These are phyloP conservation scores for Chlorella vulgaris DNA, from an alignment of 139 green algal genomes.

Conservation along the genomic window DNA sequence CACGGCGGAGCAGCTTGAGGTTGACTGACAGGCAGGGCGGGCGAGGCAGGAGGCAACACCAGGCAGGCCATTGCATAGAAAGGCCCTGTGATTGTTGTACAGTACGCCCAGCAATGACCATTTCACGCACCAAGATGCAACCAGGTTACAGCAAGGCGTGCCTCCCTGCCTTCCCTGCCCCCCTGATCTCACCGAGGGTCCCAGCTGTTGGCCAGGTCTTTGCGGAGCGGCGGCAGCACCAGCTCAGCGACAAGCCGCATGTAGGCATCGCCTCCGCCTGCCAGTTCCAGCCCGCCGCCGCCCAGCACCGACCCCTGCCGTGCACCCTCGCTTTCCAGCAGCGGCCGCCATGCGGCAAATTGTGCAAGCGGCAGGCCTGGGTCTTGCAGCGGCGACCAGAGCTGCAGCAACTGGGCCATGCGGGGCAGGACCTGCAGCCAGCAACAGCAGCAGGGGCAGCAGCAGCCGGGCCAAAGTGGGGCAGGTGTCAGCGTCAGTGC, in stretches of 20 bases:
- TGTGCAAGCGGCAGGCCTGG: conserved; percentile 46
- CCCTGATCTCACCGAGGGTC: conserved; percentile 70
- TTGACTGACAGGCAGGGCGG: not conserved
- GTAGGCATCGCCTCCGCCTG: conserved; percentile 67
- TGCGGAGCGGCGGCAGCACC: conserved; percentile 82
- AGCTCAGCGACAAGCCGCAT: conserved; percentile 69
- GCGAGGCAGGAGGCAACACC: not conserved
- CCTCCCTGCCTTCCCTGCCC: no score
- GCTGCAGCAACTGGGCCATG: conserved; percentile 43
- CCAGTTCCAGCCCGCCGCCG: not conserved
- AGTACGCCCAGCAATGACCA: no score
- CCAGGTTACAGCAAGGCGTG: no score
- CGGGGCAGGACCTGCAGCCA: conserved; percentile 45
- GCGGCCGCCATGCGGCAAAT: conserved; percentile 65
- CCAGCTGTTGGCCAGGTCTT: conserved; percentile 76
- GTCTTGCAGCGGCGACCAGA: conserved; percentile 70
- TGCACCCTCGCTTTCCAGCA: conserved; percentile 65
- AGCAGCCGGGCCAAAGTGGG: no score
- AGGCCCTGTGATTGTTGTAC: not conserved
- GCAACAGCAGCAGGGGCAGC: not conserved
- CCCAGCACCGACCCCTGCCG: conserved; percentile 11
- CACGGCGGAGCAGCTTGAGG: not conserved
- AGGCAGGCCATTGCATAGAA: not conserved
- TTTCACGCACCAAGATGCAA: no score
- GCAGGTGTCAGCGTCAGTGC: not conserved